These are phyloP conservation scores for Rossbeevera mucosa DNA, from an alignment of 768 basidiomycete species.

Conservation along the genomic window DNA sequence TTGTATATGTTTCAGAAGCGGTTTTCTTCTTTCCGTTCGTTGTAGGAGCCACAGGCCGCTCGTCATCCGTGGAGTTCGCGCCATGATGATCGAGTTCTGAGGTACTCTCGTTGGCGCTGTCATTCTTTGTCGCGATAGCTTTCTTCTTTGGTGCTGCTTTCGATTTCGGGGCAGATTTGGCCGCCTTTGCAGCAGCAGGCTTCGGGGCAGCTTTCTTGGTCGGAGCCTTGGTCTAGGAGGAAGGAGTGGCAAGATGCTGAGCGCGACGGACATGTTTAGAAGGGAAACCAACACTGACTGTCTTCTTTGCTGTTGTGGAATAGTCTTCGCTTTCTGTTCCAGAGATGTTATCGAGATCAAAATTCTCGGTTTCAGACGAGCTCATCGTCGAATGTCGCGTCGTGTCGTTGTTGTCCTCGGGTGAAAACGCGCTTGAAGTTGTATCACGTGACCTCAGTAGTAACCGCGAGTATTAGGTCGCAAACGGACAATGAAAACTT, in stretches of 20 bases:
- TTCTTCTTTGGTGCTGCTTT: conserved; percentile 67
- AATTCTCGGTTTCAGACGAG: conserved; percentile 69
- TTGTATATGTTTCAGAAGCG: conserved; percentile 86
- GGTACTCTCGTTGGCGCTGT: conserved; percentile 50
- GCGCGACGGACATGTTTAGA: background rate
- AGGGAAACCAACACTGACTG: conserved; percentile 19
- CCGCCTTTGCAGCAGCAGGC: conserved; percentile 36
- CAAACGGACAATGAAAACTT: no score
- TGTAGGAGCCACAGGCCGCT: conserved; percentile 21
- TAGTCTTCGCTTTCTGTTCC: conserved; percentile 66
- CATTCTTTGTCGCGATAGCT: conserved; percentile 59
- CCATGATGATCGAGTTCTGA: conserved; percentile 39
- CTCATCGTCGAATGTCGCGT: conserved; percentile 47
- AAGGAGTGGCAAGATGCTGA: conserved; percentile 18
- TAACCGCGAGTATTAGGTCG: no score
- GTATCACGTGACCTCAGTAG: conserved; percentile 17
- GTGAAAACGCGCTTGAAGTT: conserved; percentile 9
- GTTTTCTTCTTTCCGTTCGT: conserved; percentile 69
- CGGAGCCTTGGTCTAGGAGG: conserved; percentile 31
- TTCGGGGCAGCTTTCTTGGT: conserved; percentile 41
- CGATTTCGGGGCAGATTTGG: conserved; percentile 44
- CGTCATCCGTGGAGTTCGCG: conserved; percentile 34
- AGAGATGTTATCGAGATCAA: conserved; percentile 54
- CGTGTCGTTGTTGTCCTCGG: background rate
- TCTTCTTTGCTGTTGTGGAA: conserved; percentile 57